Base-by-base conservation (phyloP, 352 stramenopile species). In the Pythium phragmitis region DNA sequence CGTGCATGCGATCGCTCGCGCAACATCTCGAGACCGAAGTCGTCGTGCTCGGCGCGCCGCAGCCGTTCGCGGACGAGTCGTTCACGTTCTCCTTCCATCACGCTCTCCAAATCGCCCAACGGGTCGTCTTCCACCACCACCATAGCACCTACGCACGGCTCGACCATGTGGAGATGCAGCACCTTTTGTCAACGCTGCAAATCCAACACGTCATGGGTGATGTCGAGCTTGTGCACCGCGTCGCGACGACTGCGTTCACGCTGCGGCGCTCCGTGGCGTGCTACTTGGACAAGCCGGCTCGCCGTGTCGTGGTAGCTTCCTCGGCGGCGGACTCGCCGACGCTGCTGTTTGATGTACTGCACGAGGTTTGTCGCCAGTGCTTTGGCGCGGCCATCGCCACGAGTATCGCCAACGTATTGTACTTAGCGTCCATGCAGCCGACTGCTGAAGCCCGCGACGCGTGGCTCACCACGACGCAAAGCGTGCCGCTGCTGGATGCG, bases 391-490 rank as follows among this genome's bases (percentile, higher is more conserved):
- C 71, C 47, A 68, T 85, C 17, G 80, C 80, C 3, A 67, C 80
- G 11, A 83, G 62, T 33, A 67, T 91, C 6, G 77, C 82, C 12
- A 93, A 93, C 53, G 57, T 93, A 26, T 45, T 91, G 51, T 93
- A 90, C 57, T 74, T 93, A 36, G 79, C 82, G 36, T 85, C 81
- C 42, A 66, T 93, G 57, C 85, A 93, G 54, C 64, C 65, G 6
- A 74, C 37, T 16, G 30, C 33, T 0, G 30, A 65, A 1, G 42
- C 62, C 26, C 57, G 76, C 50, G 82, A 92, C 54, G 59, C 69
- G 23, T 93, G 82, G 82, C 64, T 93, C n/a, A 62, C 68, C n/a
- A 59, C 75, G 33, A 90, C 79, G 1, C 85, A 93, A 62, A 69
- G 72, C 7, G 63, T 92, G 17, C 69, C 73, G n/a, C 68, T 73